phyloP scores from a whole-genome alignment of 2,329 filamentous ascomycete genomes.

The Fusarium tjaetaba region DNA sequence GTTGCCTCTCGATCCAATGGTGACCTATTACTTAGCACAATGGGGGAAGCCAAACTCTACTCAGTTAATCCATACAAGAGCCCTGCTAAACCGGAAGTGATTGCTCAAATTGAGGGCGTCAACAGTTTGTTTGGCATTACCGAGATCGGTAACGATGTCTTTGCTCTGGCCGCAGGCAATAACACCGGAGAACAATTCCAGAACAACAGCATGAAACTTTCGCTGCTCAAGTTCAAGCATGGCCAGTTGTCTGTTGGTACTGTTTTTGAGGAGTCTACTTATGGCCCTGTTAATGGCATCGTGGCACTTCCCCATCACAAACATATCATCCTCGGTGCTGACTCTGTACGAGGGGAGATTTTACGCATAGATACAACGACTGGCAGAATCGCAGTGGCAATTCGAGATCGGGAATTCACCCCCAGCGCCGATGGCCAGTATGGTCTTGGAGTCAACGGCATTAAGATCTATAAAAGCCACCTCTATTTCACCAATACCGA shows the following conservation, averaged over 20 bases:
- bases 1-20: neutral
- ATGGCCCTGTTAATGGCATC: constrained; percentile 8
- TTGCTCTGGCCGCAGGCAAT: neutral
- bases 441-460: constrained; percentile 3
- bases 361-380: neutral
- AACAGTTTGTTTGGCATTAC: neutral
- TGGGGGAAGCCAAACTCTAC: neutral
- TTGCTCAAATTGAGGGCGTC: neutral
- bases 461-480: neutral
- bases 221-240: neutral
- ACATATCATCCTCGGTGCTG: constrained; percentile 12
- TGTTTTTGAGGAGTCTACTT: neutral
- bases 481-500: constrained; percentile 6
- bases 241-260: neutral
- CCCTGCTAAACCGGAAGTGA: accelerated
- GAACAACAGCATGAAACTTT: constrained; percentile 2
- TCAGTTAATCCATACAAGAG: neutral
- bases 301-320: neutral
- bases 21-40: constrained; percentile 5
- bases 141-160: neutral
- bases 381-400: neutral
- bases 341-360: constrained; percentile 4
- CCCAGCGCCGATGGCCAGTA: neutral
- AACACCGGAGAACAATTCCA: neutral
- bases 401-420: neutral